phyloP scores from a whole-genome alignment of 306 rosid genomes.

The Oxytropis ochrocephala region DNA sequence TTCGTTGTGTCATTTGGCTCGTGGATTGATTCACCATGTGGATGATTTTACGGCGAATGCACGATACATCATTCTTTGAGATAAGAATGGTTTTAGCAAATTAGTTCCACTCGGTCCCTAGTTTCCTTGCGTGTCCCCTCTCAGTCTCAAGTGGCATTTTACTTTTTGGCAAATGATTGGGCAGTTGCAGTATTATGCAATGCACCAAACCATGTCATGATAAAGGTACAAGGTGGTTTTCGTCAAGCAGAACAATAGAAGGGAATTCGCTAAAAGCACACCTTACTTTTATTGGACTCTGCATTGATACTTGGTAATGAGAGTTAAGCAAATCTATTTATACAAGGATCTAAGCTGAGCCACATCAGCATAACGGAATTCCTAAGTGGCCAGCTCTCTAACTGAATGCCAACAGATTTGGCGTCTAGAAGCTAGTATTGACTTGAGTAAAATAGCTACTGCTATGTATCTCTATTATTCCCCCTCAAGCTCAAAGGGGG shows the following conservation, averaged over 20 bases:
- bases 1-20: too few relatives aligned
- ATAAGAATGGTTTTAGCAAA: not conserved
- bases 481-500: too few relatives aligned
- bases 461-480: too few relatives aligned
- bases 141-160: not conserved
- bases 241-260: not conserved
- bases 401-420: too few relatives aligned
- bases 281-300: not conserved
- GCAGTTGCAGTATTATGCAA: not conserved
- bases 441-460: too few relatives aligned
- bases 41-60: not conserved
- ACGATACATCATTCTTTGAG: not conserved
- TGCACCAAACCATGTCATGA: not conserved
- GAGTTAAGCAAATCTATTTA: too few relatives aligned
- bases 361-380: too few relatives aligned
- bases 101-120: not conserved
- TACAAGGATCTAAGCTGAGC: too few relatives aligned
- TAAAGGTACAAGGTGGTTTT: not conserved
- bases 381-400: too few relatives aligned
- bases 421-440: too few relatives aligned
- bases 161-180: not conserved
- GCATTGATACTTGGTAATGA: constrained; percentile 4
- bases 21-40: not conserved
- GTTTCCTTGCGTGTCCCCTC: not conserved
- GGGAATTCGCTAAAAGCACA: not conserved